Conservation (phyloP, 106 monocot genomes). For the Dendrobium nobile region DNA sequence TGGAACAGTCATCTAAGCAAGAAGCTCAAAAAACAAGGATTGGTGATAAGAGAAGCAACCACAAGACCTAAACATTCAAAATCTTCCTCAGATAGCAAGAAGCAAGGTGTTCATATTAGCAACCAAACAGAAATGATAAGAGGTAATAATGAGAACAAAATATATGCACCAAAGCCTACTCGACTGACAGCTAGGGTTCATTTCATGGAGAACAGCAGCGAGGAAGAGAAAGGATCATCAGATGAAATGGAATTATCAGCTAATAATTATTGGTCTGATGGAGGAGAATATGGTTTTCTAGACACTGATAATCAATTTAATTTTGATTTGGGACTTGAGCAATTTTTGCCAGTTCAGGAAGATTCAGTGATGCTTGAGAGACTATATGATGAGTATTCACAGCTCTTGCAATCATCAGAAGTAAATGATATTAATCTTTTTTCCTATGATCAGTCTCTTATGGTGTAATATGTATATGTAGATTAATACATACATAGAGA, state of each 20-base stretch:
- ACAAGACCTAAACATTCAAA: neutral
- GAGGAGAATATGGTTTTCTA: neutral
- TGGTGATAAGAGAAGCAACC: neutral
- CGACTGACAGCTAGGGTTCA: slow-evolving; percentile 2
- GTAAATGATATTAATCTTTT: neutral
- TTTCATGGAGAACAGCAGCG: neutral
- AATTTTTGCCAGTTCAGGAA: neutral
- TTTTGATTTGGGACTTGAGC: neutral
- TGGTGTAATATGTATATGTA: neutral
- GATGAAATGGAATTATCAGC: neutral
- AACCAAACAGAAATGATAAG: neutral
- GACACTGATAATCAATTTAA: neutral
- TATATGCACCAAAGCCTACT: slow-evolving; percentile 24
- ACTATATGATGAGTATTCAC: slow-evolving; percentile 19
- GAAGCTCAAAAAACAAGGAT: slow-evolving; percentile 17
- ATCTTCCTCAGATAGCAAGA: neutral
- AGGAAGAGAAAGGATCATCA: neutral
- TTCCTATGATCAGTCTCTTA: neutral
- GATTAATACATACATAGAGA: too few species aligned
- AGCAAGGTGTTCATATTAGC: neutral
- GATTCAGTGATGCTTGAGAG: slow-evolving; percentile 12
- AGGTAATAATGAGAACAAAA: neutral
- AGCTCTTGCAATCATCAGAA: neutral
- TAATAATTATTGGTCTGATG: neutral
- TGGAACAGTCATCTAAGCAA: slow-evolving; percentile 33